These are phyloP conservation scores for Raphanus sativus DNA, from an alignment of 345 rosid species.

Conservation along the genomic window DNA sequence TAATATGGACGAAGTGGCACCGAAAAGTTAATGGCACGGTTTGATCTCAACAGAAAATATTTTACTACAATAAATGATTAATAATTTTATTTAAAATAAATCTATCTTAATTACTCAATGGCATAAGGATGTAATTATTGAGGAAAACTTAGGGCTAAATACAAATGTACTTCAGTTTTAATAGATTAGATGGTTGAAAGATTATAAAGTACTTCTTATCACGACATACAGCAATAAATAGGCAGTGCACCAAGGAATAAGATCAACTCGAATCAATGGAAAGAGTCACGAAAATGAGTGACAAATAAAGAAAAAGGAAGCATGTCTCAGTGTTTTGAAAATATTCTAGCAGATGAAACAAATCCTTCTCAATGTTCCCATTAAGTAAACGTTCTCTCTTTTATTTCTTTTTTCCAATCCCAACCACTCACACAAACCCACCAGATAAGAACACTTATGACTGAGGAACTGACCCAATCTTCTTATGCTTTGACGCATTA, in stretches of 20 bases:
- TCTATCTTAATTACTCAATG: no score
- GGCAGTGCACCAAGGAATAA: neutral
- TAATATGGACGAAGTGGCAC: no score
- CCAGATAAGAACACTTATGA: neutral
- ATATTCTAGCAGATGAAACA: slow-evolving; percentile 14
- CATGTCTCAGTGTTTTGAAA: slow-evolving; percentile 6
- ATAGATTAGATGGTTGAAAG: no score
- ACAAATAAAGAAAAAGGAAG: neutral
- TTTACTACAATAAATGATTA: no score
- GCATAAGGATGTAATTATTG: no score
- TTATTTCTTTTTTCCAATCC: slow-evolving; percentile 8
- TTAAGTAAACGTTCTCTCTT: neutral
- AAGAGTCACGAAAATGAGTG: neutral
- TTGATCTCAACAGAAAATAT: no score
- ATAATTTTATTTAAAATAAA: no score
- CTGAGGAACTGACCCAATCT: neutral
- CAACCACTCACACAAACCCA: slow-evolving; percentile 16
- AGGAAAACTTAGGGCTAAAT: no score
- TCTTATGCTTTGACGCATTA: slow-evolving; percentile 39
- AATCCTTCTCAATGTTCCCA: slow-evolving; percentile 22
- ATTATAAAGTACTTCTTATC: neutral
- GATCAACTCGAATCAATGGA: neutral
- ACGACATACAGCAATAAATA: neutral
- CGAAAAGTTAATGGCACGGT: no score
- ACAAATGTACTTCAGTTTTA: no score